These are phyloP conservation scores for Botrytis tulipae DNA, from an alignment of 2,329 filamentous ascomycete species.

Conservation along the genomic window DNA sequence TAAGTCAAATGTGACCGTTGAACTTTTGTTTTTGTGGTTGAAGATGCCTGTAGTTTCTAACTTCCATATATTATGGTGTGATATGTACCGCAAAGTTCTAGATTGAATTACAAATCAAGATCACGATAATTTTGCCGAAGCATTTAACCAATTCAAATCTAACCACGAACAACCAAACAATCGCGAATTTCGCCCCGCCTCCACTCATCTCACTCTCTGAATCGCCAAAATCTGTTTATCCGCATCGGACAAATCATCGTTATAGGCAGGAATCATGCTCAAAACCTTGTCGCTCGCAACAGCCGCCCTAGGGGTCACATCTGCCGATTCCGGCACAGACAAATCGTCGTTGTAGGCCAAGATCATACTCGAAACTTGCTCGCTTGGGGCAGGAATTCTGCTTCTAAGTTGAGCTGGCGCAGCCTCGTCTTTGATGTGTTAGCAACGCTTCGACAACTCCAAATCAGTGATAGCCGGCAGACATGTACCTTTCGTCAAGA, in stretches of 20 bases:
- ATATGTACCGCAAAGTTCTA: neutral
- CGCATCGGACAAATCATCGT: neutral
- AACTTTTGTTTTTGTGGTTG: neutral
- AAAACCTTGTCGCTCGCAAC: neutral
- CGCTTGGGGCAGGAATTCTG: neutral
- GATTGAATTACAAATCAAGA: neutral
- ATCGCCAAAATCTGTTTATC: neutral
- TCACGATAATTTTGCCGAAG: neutral
- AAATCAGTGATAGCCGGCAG: neutral
- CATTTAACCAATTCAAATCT: neutral
- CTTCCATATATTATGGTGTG: neutral
- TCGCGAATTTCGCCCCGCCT: neutral
- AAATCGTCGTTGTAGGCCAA: neutral
- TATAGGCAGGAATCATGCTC: neutral
- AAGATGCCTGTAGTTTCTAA: neutral
- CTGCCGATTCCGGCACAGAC: neutral
- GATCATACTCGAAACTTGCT: neutral
- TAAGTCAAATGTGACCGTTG: neutral
- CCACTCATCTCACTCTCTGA: neutral
- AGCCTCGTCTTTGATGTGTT: neutral
- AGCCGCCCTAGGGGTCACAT: neutral
- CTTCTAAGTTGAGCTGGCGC: neutral
- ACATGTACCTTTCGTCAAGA: neutral
- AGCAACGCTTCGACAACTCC: neutral
- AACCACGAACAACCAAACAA: neutral